Percentiles rank a stretch among this genome's conserved stretches.
Conservation (phyloP, 805 yeast genomes). For the Candida anglica region DNA sequence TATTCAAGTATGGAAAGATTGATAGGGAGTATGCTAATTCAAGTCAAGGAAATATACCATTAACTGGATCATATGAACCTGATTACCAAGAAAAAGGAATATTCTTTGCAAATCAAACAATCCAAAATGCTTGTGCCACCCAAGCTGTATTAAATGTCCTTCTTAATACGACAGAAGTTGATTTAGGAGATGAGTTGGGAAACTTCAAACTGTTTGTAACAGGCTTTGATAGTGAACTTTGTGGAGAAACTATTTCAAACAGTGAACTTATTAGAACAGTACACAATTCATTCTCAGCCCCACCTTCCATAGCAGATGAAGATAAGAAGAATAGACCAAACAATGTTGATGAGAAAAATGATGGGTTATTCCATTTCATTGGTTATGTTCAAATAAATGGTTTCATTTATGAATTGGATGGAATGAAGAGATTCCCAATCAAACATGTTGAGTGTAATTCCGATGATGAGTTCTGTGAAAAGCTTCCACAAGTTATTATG, state of each 20-base stretch:
- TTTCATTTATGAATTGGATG: conserved; percentile 57
- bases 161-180: conserved; percentile 37
- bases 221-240: conserved; percentile 51
- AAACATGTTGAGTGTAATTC: conserved; percentile 39
- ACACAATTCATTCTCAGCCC: conserved; percentile 61
- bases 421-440: conserved; percentile 54
- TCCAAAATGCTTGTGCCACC: conserved; percentile 72
- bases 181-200: conserved; percentile 45
- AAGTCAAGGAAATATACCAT: conserved; percentile 28
- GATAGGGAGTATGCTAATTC: conserved; percentile 31
- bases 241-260: conserved; percentile 60
- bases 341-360: conserved; percentile 34
- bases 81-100: conserved; percentile 31
- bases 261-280: conserved; percentile 51
- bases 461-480: conserved; percentile 38
- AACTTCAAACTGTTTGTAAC: conserved; percentile 48
- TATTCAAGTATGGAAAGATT: conserved; percentile 54
- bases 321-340: conserved; percentile 17
- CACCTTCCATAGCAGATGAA: conserved; percentile 48
- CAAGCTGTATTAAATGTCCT: conserved; percentile 61
- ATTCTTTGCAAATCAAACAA: conserved; percentile 61
- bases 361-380: conserved; percentile 58
- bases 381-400: conserved; percentile 48
- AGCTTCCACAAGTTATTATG: conserved; percentile 42
- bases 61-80: conserved; percentile 41